A percentile compares a stretch with the other conserved stretches of the same genome.
Evolutionary conservation across 768 basidiomycete genomes (phyloP).

Genomic region (Boletus rubroflammeus): DNA sequence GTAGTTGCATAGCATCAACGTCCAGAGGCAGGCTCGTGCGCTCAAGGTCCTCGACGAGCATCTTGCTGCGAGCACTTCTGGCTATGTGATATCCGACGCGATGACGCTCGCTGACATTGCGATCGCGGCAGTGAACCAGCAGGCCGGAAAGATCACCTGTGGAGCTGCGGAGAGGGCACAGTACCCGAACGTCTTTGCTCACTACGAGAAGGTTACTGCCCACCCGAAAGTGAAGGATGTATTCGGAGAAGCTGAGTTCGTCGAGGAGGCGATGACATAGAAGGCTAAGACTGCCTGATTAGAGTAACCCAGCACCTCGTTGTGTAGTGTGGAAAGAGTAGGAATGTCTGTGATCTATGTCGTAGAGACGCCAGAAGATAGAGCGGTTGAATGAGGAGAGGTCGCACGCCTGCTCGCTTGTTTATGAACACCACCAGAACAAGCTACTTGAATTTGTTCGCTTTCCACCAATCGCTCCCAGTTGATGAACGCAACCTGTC

Average conservation of each 20-base stretch:
- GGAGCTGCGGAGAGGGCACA: constrained; percentile 25
- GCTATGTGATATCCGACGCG: constrained; percentile 22
- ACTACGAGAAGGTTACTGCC: constrained; percentile 20
- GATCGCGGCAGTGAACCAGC: constrained; percentile 21
- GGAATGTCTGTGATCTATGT: neutral
- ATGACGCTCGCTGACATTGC: constrained; percentile 28
- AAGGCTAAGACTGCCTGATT: constrained; percentile 5
- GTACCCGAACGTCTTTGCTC: constrained; percentile 26
- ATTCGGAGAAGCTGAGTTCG: constrained; percentile 19
- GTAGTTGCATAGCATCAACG: constrained; percentile 16
- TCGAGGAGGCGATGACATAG: constrained; percentile 15
- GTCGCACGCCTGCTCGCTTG: neutral
- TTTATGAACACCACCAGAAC: constrained; percentile 6
- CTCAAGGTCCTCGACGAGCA: constrained; percentile 26
- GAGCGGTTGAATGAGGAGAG: too few species aligned
- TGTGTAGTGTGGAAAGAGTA: neutral
- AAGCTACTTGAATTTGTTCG: neutral
- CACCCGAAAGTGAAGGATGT: constrained; percentile 17
- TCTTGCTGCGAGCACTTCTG: constrained; percentile 17
- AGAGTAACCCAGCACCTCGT: neutral
- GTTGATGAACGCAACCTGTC: neutral
- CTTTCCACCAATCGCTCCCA: neutral
- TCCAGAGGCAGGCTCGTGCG: constrained; percentile 19
- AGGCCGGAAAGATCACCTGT: constrained; percentile 22
- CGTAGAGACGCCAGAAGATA: neutral